Percentiles rank a stretch among this genome's conserved stretches.
Evolutionary conservation across 2,329 filamentous ascomycete genomes (phyloP).

Genomic region (Penicillium sp.): DNA sequence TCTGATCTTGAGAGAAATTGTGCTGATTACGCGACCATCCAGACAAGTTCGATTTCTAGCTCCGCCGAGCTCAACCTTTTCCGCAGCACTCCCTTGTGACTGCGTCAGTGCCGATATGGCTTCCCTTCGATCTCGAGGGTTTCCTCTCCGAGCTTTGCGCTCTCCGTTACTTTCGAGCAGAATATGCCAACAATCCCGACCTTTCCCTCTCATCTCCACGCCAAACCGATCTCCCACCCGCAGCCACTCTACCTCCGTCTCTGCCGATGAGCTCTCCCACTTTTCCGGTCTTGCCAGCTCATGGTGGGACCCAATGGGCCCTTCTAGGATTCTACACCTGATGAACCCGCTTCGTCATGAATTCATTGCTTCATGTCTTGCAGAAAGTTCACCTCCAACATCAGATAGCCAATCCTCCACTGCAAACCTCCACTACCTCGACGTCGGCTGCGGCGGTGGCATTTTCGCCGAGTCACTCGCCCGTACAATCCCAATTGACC

Average conservation of each 20-base stretch:
- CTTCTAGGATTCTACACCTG: slow-evolving; percentile 84
- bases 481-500: slow-evolving; percentile 34
- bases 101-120: no score
- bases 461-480: slow-evolving; percentile 76
- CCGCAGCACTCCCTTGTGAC: no score
- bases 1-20: no score
- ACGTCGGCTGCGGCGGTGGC: slow-evolving; percentile 91
- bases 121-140: no score
- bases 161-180: no score
- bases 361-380: slow-evolving; percentile 72
- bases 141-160: no score
- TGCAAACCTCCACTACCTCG: slow-evolving; percentile 59
- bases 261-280: slow-evolving; percentile 82
- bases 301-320: slow-evolving; percentile 96
- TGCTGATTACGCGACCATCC: no score
- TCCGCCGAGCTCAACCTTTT: no score
- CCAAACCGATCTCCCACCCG: slow-evolving; percentile 11
- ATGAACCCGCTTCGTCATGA: slow-evolving; percentile 97
- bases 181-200: no score
- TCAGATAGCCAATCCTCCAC: slow-evolving; percentile 13
- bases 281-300: slow-evolving; percentile 88
- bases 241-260: slow-evolving; percentile 58
- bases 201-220: neutral
- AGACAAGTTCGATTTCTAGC: no score
- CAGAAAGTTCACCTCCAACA: slow-evolving; percentile 46